Percentiles rank a stretch among this genome's conserved stretches.
phyloP scores from a whole-genome alignment of 148 eudicot species.

The Cornus kousa region DNA sequence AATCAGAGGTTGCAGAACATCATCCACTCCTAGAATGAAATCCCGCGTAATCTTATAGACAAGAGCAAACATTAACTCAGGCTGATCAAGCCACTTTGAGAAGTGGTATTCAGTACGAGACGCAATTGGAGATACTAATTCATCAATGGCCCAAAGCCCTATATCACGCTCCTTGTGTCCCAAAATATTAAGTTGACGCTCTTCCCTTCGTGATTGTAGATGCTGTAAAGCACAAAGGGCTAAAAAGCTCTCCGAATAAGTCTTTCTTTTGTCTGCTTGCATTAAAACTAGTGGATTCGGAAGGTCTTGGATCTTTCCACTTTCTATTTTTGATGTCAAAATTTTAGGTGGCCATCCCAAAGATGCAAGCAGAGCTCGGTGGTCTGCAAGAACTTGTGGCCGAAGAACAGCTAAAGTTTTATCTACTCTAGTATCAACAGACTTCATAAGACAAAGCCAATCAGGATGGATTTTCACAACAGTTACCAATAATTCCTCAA shows the following conservation, averaged over 20 bases:
- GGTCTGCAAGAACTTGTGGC: constrained; percentile 51
- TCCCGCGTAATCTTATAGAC: constrained; percentile 45
- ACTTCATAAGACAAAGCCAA: constrained; percentile 37
- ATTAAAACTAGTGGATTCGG: constrained; percentile 50
- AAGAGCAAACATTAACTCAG: constrained; percentile 51
- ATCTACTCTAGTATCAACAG: constrained; percentile 46
- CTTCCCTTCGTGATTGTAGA: constrained; percentile 36
- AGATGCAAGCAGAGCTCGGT: constrained; percentile 43
- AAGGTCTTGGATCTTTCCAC: constrained; percentile 25
- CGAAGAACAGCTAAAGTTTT: constrained; percentile 38
- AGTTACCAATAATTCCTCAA: constrained; percentile 37
- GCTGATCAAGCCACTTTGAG: constrained; percentile 43
- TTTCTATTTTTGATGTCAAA: constrained; percentile 22
- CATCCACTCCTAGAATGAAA: constrained; percentile 47
- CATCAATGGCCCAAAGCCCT: constrained; percentile 57
- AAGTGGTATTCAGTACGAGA: constrained; percentile 50
- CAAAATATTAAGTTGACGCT: constrained; percentile 20
- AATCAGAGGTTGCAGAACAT: constrained; percentile 56
- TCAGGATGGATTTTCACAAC: constrained; percentile 28
- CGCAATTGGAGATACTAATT: constrained; percentile 50
- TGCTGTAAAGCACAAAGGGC: constrained; percentile 56
- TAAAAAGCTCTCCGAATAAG: constrained; percentile 45
- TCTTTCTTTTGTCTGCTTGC: constrained; percentile 39
- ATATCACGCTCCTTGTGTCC: constrained; percentile 24
- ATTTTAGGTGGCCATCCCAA: constrained; percentile 55